Evolutionary conservation across 768 basidiomycete species (phyloP), one percentile per base, ranked within the genome.

Genomic region (Boletus rubescentipes): DNA sequence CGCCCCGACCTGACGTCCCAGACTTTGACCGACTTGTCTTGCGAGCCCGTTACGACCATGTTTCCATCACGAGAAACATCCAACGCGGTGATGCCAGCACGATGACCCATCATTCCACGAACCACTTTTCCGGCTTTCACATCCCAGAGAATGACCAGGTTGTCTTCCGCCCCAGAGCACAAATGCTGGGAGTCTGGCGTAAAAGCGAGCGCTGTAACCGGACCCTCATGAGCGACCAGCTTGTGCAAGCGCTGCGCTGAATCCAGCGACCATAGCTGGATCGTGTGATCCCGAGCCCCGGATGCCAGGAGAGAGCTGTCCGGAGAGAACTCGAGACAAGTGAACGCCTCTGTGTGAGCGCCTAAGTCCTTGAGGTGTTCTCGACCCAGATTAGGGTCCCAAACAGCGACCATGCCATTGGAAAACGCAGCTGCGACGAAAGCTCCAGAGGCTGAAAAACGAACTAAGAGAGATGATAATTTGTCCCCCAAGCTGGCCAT

Each of bases 261-360:
- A n/a, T n/a, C n/a, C n/a, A n/a, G n/a, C n/a, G n/a, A 58, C 64
- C 64, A 66, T 8, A 65, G 36, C 34, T 53, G 51, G 21, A 58
- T 59, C 20, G 21, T 30, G n/a, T 34, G 31, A 30, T 60, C 57
- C n/a, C 23, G 45, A 9, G 61, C 48, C 39, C 42, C 57, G 20
- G 57, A 62, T 3, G 54, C 59, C 9, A 61, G 51, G 6, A 57
- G 16, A 1, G 14, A 2, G 21, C 48, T 47, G 37, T 57, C 29
- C 2, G 41, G 18, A 3, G 60, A 61, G 32, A 60, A 60, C 10
- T 52, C 60, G 23, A 61, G 54, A 26, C 47, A 60, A 3, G 51
- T 51, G 37, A 60, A 53, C 9, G 4, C 4, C 3, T 54, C 51
- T 4, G 50, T 47, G 20, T 61, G 61, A 0, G 10, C 35, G 5